Evolutionary conservation across 2,329 filamentous ascomycete species (phyloP).

Genomic region (Claviceps pazoutovae): DNA sequence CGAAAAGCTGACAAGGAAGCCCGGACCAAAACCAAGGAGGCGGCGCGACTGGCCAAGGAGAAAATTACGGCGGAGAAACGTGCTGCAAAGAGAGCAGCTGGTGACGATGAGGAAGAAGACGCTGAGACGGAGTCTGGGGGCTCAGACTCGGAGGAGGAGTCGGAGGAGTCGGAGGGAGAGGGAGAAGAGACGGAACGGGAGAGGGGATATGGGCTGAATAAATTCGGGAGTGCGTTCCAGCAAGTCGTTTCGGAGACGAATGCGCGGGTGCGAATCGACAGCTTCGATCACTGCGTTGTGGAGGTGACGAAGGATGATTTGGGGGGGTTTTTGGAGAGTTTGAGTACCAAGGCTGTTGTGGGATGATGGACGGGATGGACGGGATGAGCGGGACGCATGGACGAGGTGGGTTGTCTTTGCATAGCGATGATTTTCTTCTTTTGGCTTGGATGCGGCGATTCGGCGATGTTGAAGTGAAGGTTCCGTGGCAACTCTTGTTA

Average conservation of each 20-base stretch:
- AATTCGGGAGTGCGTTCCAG: constrained; percentile 90
- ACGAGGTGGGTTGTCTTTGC: not conserved
- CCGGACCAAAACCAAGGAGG: constrained; percentile 48
- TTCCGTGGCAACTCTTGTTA: no score
- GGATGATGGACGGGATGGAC: constrained; percentile 18
- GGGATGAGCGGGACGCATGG: no score
- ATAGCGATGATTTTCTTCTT: not conserved
- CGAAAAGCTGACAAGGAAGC: constrained; percentile 48
- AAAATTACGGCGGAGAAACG: constrained; percentile 47
- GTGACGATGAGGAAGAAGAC: constrained; percentile 32
- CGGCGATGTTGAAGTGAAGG: no score
- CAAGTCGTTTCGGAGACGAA: constrained; percentile 88
- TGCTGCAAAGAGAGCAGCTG: constrained; percentile 37
- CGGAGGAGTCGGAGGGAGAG: constrained; percentile 36
- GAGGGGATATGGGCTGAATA: constrained; percentile 64
- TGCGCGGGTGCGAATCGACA: constrained; percentile 80
- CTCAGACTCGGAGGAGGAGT: constrained; percentile 26
- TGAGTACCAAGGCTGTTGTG: constrained; percentile 83
- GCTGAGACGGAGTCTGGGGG: constrained; percentile 29
- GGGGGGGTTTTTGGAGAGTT: constrained; percentile 72
- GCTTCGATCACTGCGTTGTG: constrained; percentile 93
- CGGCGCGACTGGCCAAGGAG: constrained; percentile 40
- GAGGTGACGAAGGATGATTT: constrained; percentile 97
- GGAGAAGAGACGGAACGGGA: constrained; percentile 39
- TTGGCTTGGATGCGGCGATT: no score